Conservation (phyloP, 345 rosid species). For the Eucalyptus pauciflora region DNA sequence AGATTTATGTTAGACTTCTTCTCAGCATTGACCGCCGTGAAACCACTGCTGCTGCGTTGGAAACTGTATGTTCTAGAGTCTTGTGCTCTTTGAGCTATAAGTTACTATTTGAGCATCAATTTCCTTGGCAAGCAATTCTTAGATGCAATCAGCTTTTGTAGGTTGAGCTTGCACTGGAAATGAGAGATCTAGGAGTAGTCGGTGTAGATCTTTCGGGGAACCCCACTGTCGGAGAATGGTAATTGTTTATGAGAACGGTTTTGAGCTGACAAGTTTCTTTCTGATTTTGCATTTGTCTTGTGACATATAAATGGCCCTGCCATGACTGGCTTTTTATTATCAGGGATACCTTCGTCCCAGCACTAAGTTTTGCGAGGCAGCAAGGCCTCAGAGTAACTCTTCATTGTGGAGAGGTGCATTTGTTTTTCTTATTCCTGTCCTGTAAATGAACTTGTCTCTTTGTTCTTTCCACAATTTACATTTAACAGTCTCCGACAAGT, state of each 20-base stretch:
- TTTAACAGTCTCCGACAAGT: slow-evolving; percentile 1
- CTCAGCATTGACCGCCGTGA: slow-evolving; percentile 97
- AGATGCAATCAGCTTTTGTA: background rate
- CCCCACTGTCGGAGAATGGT: slow-evolving; percentile 89
- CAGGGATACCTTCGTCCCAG: slow-evolving; percentile 80
- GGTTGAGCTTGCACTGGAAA: slow-evolving; percentile 88
- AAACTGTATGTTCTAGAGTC: slow-evolving; percentile 52
- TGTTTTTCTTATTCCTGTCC: background rate
- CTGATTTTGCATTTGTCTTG: background rate
- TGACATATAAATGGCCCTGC: background rate
- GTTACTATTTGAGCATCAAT: background rate
- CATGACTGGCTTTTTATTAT: background rate
- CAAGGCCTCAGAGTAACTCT: slow-evolving; percentile 73
- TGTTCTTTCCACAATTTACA: background rate
- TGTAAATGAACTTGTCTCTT: background rate
- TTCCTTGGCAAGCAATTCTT: background rate
- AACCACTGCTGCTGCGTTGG: slow-evolving; percentile 77
- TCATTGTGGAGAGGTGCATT: slow-evolving; percentile 91
- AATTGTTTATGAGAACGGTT: background rate
- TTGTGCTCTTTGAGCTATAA: background rate
- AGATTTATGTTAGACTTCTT: slow-evolving; percentile 82
- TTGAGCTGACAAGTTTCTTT: background rate
- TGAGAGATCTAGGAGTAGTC: slow-evolving; percentile 67
- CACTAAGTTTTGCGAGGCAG: slow-evolving; percentile 60
- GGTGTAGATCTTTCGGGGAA: slow-evolving; percentile 98